Evolutionary conservation across 1,284 basidiomycete genomes (phyloP).

Genomic region (Ceratobasidium theobromae): DNA sequence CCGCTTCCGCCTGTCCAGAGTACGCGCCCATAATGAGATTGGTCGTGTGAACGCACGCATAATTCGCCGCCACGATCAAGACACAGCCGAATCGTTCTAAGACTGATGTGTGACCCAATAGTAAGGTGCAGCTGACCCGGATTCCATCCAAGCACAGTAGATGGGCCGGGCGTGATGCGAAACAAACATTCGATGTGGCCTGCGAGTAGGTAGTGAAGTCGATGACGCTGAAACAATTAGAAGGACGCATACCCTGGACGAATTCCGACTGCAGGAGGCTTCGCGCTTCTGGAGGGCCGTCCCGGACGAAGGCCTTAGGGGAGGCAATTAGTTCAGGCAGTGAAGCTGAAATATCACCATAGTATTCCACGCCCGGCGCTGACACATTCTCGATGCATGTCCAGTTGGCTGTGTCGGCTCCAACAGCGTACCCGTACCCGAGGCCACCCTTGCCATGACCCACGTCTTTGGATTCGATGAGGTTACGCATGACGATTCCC

Average conservation of each 20-base stretch:
- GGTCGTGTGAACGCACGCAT: neutral
- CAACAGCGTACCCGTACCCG: constrained; percentile 36
- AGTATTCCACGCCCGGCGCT: constrained; percentile 22
- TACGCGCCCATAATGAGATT: constrained; percentile 2
- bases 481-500: constrained; percentile 37
- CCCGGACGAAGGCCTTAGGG: constrained; percentile 34
- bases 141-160: constrained; percentile 19
- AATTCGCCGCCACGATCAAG: constrained; percentile 23
- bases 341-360: constrained; percentile 33
- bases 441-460: constrained; percentile 16
- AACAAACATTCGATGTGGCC: constrained; percentile 32
- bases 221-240: neutral
- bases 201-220: neutral
- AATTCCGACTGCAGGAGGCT: constrained; percentile 7
- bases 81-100: constrained; percentile 5
- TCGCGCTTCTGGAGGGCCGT: neutral
- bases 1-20: constrained; percentile 28
- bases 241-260: constrained; percentile 4
- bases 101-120: constrained; percentile 17
- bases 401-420: constrained; percentile 35
- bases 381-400: constrained; percentile 35
- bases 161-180: constrained; percentile 27
- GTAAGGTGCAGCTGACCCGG: constrained; percentile 12
- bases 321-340: constrained; percentile 34
- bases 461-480: constrained; percentile 23